These are phyloP conservation scores for Aspergillus egyptiacus DNA, from an alignment of 495 filamentous ascomycete genomes.

Conservation along the genomic window DNA sequence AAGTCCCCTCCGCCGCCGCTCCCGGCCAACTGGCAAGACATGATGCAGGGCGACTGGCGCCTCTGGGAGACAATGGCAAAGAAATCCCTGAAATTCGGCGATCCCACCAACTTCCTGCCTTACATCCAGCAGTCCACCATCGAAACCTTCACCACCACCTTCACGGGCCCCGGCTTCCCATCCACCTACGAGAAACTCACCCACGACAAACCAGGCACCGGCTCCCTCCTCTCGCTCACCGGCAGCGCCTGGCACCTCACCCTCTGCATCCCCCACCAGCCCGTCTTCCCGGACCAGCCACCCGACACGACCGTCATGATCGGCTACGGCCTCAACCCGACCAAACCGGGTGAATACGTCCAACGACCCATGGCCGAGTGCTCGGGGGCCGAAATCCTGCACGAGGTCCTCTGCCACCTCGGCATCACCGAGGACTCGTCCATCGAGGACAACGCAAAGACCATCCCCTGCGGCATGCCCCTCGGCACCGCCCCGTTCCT, in stretches of 20 bases:
- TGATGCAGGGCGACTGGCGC: slow-evolving; percentile 20
- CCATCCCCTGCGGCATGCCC: slow-evolving; percentile 31
- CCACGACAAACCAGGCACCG: slow-evolving; percentile 27
- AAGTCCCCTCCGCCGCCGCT: not conserved
- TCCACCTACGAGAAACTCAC: slow-evolving; percentile 21
- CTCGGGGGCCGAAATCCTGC: slow-evolving; percentile 33
- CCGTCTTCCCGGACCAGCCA: slow-evolving; percentile 29
- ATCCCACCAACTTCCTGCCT: slow-evolving; percentile 31
- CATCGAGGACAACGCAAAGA: slow-evolving; percentile 16
- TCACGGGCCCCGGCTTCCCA: slow-evolving; percentile 29
- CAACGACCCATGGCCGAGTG: slow-evolving; percentile 36
- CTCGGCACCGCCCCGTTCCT: slow-evolving; percentile 31
- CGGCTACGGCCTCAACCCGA: slow-evolving; percentile 33
- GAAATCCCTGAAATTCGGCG: slow-evolving; percentile 25
- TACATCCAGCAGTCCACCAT: slow-evolving; percentile 25
- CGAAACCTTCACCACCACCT: slow-evolving; percentile 36
- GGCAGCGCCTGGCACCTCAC: slow-evolving; percentile 34
- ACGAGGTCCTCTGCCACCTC: slow-evolving; percentile 32
- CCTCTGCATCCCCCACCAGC: slow-evolving; percentile 35
- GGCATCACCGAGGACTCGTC: slow-evolving; percentile 8
- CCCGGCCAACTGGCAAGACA: slow-evolving; percentile 4
- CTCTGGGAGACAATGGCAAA: slow-evolving; percentile 20
- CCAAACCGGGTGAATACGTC: slow-evolving; percentile 26
- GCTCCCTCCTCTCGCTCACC: slow-evolving; percentile 28
- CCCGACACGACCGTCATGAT: slow-evolving; percentile 26